Conservation (phyloP, 139 green algal genomes). For the Chlorella sp. region DNA sequence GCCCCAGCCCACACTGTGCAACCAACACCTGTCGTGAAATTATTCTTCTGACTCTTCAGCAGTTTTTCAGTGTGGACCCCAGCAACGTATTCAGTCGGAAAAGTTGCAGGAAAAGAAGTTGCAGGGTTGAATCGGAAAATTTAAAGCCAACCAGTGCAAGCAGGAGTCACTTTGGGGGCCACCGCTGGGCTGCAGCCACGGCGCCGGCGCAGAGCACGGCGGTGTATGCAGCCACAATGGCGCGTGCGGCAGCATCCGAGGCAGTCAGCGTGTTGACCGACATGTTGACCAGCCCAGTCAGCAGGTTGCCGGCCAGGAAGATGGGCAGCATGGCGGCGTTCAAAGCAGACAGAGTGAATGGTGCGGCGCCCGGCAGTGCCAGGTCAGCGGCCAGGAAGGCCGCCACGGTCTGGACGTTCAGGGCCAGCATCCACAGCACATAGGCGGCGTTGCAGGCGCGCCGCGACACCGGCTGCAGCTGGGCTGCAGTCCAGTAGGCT, state of each 20-base stretch:
- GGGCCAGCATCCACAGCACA: constrained; percentile 75
- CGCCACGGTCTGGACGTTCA: constrained; percentile 59
- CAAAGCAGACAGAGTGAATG: constrained; percentile 45
- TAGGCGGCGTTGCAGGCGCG: constrained; percentile 85
- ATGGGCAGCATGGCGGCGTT: constrained; percentile 66
- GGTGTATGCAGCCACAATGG: constrained; percentile 41
- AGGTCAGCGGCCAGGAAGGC: constrained; percentile 35
- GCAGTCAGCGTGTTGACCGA: constrained; percentile 67
- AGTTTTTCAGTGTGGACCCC: neutral
- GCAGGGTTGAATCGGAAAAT: neutral
- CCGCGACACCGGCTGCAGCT: constrained; percentile 69
- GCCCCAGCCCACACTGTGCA: too few species aligned
- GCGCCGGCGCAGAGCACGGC: neutral
- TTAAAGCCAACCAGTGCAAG: neutral
- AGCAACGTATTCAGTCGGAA: neutral
- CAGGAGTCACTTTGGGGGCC: neutral
- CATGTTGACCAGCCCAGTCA: constrained; percentile 76
- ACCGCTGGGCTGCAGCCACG: neutral
- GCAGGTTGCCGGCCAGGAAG: constrained; percentile 86
- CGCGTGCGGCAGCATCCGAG: constrained; percentile 26
- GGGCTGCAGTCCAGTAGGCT: neutral
- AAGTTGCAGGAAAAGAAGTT: neutral
- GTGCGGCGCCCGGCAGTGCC: neutral
- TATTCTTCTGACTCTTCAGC: too few species aligned
- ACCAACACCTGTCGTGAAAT: too few species aligned